A percentile compares a stretch with the other conserved stretches of the same genome.
Conservation (phyloP, 768 basidiomycete species). For the Suillus alpinus region DNA sequence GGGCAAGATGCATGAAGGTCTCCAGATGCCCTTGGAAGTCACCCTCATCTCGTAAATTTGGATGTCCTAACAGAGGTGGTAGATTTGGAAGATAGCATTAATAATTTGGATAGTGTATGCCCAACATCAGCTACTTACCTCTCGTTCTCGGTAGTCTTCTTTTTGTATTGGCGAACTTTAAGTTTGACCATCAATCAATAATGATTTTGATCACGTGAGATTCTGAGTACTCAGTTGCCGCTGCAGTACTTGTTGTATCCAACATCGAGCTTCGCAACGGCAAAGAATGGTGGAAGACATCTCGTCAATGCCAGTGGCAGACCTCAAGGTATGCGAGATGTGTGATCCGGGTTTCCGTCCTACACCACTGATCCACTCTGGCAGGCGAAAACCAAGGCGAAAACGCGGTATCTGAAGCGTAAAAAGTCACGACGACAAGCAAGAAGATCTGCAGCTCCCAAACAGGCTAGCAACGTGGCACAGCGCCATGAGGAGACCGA, state of each 20-base stretch:
- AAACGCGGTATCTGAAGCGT: constrained; percentile 67
- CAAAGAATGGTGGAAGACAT: not conserved
- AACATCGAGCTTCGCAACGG: not conserved
- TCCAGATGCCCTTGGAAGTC: constrained; percentile 35
- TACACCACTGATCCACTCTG: not conserved
- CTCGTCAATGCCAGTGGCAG: not conserved
- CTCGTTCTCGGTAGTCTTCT: not conserved
- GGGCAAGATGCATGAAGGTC: constrained; percentile 22
- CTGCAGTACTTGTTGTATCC: not conserved
- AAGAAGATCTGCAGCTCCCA: constrained; percentile 31
- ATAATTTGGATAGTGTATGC: not conserved
- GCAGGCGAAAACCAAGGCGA: constrained; percentile 66
- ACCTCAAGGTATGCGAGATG: not conserved
- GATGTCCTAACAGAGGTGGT: not conserved
- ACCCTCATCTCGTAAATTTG: constrained; percentile 11
- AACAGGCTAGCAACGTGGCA: constrained; percentile 12
- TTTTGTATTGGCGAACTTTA: too few species aligned
- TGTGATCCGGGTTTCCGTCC: not conserved
- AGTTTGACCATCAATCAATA: too few species aligned
- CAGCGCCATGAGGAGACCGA: not conserved
- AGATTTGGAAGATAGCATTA: not conserved
- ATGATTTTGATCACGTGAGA: too few species aligned
- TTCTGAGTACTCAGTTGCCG: too few species aligned
- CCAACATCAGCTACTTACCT: not conserved
- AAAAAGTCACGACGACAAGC: constrained; percentile 68